Percentiles rank a stretch among this genome's conserved stretches.
These are phyloP conservation scores for Persicaria tinctoria DNA, from an alignment of 148 eudicot species.

Conservation along the genomic window DNA sequence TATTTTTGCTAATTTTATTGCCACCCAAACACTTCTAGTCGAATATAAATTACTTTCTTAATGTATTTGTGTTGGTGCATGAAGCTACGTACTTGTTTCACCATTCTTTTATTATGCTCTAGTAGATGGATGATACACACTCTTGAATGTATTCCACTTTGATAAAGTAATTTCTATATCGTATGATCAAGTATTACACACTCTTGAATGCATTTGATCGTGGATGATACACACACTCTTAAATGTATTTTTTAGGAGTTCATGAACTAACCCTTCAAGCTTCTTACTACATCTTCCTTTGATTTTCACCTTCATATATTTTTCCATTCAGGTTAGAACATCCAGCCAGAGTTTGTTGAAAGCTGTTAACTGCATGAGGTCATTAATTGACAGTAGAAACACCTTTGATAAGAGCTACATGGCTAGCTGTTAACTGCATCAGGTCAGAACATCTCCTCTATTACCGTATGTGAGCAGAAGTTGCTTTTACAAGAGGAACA, in stretches of 20 bases:
- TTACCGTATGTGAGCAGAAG: slow-evolving; percentile 31
- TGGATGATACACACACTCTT: too few relatives aligned
- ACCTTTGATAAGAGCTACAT: slow-evolving; percentile 30
- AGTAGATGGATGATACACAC: too few relatives aligned
- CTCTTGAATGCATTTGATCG: too few relatives aligned
- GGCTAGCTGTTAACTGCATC: slow-evolving; percentile 24
- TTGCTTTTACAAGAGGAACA: slow-evolving; percentile 35
- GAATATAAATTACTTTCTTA: too few relatives aligned
- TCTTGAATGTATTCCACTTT: too few relatives aligned
- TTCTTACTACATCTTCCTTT: slow-evolving; percentile 31
- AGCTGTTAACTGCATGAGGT: slow-evolving; percentile 17
- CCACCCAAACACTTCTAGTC: too few relatives aligned
- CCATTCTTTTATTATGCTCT: too few relatives aligned
- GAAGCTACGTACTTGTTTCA: too few relatives aligned
- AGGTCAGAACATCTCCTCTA: slow-evolving; percentile 23
- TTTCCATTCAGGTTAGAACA: slow-evolving; percentile 30
- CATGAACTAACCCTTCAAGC: slow-evolving; percentile 33
- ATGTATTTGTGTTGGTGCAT: too few relatives aligned
- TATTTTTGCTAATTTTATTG: too few relatives aligned
- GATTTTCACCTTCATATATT: slow-evolving; percentile 29
- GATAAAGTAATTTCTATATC: too few relatives aligned
- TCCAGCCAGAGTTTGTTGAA: slow-evolving; percentile 33
- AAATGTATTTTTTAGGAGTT: slow-evolving; percentile 36
- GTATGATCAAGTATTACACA: too few relatives aligned
- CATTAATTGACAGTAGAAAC: slow-evolving; percentile 28